These are phyloP conservation scores for Excoecaria cochinchinensis DNA, from an alignment of 345 rosid genomes.

Conservation along the genomic window DNA sequence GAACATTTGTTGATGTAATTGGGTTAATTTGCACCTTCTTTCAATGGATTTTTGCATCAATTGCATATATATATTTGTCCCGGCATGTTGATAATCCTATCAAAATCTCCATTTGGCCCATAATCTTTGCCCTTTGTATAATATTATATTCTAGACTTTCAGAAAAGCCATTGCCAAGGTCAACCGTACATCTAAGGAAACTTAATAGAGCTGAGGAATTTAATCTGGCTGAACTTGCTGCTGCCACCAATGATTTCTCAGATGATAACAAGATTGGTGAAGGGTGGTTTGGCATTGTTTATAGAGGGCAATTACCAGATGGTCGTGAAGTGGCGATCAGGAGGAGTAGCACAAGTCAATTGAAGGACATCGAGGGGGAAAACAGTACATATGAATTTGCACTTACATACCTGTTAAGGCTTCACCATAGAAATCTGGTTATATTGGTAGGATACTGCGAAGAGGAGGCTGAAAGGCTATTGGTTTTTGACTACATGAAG, in stretches of 20 bases:
- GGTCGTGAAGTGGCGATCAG: conserved; percentile 85
- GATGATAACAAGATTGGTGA: conserved; percentile 70
- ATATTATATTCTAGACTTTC: neutral
- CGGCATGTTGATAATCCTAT: neutral
- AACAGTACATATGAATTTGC: conserved; percentile 79
- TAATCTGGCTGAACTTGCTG: conserved; percentile 56
- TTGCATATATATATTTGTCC: no score
- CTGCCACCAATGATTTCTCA: conserved; percentile 71
- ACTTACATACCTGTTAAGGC: conserved; percentile 10
- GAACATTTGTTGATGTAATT: neutral
- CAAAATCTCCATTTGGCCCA: conserved; percentile 2
- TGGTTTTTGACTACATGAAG: conserved; percentile 86
- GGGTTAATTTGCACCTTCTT: neutral
- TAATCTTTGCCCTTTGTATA: neutral
- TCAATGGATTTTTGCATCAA: neutral
- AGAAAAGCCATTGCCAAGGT: neutral
- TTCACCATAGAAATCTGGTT: conserved; percentile 60
- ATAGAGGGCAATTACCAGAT: conserved; percentile 20
- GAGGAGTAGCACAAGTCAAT: conserved; percentile 61
- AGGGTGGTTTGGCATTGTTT: conserved; percentile 66
- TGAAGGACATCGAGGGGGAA: conserved; percentile 72
- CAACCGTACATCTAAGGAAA: neutral
- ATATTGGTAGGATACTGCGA: conserved; percentile 85
- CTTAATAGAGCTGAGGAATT: conserved; percentile 62
- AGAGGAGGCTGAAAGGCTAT: conserved; percentile 64